Percentiles rank a stretch among this genome's conserved stretches.
Evolutionary conservation across 768 basidiomycete species (phyloP).

Genomic region (Collybia nuda): DNA sequence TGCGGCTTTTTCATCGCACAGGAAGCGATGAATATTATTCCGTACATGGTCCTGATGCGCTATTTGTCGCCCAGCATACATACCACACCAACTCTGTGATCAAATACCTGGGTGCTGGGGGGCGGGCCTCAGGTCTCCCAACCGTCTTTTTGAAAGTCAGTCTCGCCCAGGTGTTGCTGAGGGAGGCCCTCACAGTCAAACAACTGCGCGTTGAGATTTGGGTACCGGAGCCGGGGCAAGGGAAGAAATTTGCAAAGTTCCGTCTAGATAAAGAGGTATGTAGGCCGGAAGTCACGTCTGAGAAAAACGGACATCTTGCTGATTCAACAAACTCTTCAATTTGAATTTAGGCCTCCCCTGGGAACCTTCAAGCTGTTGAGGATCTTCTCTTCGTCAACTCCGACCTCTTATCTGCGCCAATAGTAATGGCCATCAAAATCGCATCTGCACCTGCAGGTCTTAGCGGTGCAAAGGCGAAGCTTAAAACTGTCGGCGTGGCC

Average conservation of each 20-base stretch:
- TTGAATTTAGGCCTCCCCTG: conserved; percentile 46
- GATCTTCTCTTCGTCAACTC: conserved; percentile 82
- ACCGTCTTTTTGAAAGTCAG: conserved; percentile 75
- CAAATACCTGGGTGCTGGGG: conserved; percentile 80
- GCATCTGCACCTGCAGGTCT: conserved; percentile 43
- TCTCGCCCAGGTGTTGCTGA: conserved; percentile 77
- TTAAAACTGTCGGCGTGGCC: conserved; percentile 79
- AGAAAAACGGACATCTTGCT: background rate
- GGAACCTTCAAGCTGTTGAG: conserved; percentile 73
- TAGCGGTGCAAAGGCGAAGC: conserved; percentile 53
- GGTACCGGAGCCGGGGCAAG: conserved; percentile 68
- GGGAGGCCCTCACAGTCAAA: conserved; percentile 87
- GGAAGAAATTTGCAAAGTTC: conserved; percentile 77
- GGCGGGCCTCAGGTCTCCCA: conserved; percentile 60
- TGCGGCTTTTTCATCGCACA: conserved; percentile 83
- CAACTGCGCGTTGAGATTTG: conserved; percentile 95
- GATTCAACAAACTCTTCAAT: too few species aligned
- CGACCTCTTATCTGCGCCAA: conserved; percentile 80
- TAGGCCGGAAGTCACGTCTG: background rate
- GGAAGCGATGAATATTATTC: conserved; percentile 71
- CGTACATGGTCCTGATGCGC: conserved; percentile 87
- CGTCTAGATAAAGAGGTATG: conserved; percentile 77
- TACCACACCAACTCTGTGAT: conserved; percentile 90
- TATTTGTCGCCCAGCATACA: conserved; percentile 81
- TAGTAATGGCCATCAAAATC: conserved; percentile 87